Percentiles rank a stretch among this genome's conserved stretches.
phyloP scores from a whole-genome alignment of 148 eudicot species.

The Rhododendron molle region DNA sequence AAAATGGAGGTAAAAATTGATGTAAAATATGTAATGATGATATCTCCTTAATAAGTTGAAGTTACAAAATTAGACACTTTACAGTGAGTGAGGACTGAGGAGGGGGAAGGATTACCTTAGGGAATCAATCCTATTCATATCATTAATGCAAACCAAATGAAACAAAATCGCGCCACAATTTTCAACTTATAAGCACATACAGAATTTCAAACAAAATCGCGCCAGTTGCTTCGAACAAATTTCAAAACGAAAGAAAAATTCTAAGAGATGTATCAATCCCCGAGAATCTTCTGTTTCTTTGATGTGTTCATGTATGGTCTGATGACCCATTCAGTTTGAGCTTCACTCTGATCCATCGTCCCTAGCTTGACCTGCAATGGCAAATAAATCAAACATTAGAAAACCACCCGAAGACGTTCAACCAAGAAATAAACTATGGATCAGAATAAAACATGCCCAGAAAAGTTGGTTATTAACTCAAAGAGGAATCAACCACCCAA shows the following conservation, averaged over 20 bases:
- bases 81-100: too few relatives aligned
- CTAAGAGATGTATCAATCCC: slow-evolving; percentile 32
- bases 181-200: background rate
- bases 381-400: background rate
- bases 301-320: slow-evolving; percentile 87
- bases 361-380: slow-evolving; percentile 75
- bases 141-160: background rate
- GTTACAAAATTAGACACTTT: too few relatives aligned
- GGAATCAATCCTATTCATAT: background rate
- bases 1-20: too few relatives aligned
- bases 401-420: background rate
- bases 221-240: background rate
- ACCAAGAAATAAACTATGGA: background rate
- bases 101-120: background rate
- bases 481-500: background rate
- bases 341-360: slow-evolving; percentile 86
- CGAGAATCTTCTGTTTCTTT: slow-evolving; percentile 69
- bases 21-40: too few relatives aligned
- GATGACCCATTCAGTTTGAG: slow-evolving; percentile 74
- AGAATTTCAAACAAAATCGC: background rate
- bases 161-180: background rate
- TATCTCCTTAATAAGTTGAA: too few relatives aligned
- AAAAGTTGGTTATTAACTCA: background rate
- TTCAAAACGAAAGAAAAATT: background rate
- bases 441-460: background rate